Base-by-base conservation (phyloP, 2,329 filamentous ascomycete genomes). In the Paraphoma sp. region DNA sequence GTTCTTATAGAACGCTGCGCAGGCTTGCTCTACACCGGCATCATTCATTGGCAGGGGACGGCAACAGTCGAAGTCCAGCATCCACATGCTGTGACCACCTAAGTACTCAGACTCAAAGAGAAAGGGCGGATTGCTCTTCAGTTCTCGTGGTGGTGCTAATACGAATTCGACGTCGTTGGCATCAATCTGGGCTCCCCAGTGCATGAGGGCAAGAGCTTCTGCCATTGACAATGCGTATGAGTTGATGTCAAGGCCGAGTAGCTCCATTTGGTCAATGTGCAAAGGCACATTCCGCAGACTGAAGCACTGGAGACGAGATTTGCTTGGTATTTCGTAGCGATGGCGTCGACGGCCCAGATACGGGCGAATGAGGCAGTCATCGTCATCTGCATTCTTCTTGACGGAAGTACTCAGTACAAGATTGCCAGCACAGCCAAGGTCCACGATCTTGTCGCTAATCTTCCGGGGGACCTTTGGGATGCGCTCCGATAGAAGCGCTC, bases 61-160 rank as follows among this genome's bases (percentile, higher is more conserved):
- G 82, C 85, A 69, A 85, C 86, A 47, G 80, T 86, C 70, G 81
- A 87, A 78, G 84, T 89, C 80, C 82, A 89, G 80, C 2, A 76
- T 54, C 72, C 72, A 76, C 23, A 75, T 50, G n/a, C 53, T 48
- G 33, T 65, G 60, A n/a, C 6, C 12, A 1, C 55, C 56, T 4
- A 58, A 29, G 29, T 53, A 59, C 5, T 58, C 41, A 36, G 57
- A 63, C 8, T 49, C n/a, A 38, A 61, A 61, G 1, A 58, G n/a
- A n/a, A n/a, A n/a, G n/a, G n/a, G n/a, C n/a, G n/a, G n/a, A n/a
- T n/a, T n/a, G n/a, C n/a, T n/a, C n/a, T n/a, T n/a, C 63, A 16
- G 50, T 18, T 18, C 28, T 31, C 57, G 57, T 2, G 54, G 62
- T 33, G 56, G 60, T 7, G 66, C 80, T 2, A 87, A 76, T 0